These are phyloP conservation scores for Croton laevigatus DNA, from an alignment of 441 rosid species.

Conservation along the genomic window DNA sequence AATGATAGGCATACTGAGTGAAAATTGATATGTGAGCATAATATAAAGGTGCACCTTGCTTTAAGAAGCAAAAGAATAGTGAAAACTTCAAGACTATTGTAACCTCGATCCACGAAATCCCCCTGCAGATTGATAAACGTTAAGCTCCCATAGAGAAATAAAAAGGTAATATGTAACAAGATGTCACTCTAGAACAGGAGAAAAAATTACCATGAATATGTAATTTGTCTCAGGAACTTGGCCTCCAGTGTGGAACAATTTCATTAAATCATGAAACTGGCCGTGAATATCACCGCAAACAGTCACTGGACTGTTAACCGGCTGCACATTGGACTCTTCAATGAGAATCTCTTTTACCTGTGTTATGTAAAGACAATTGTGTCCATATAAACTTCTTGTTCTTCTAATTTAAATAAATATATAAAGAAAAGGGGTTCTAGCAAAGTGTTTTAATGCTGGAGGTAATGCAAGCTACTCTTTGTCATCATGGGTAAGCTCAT, in stretches of 20 bases:
- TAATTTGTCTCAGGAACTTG: constrained; percentile 98
- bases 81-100: constrained; percentile 99
- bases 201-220: constrained; percentile 75
- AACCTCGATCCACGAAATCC: constrained; percentile 98
- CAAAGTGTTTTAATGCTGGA: too few species aligned
- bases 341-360: constrained; percentile 96
- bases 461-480: too few species aligned
- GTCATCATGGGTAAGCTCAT: too few species aligned
- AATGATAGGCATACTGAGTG: neutral
- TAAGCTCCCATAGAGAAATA: neutral
- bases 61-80: constrained; percentile 97
- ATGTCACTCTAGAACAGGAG: constrained; percentile 1
- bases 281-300: constrained; percentile 99
- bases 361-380: neutral
- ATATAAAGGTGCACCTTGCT: constrained; percentile 61
- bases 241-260: constrained; percentile 98
- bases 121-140: constrained; percentile 50
- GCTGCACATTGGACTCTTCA: constrained; percentile 99
- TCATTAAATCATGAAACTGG: constrained; percentile 98
- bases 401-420: too few species aligned
- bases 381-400: too few species aligned
- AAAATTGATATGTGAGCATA: neutral
- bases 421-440: too few species aligned
- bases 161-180: neutral
- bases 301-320: constrained; percentile 98